Base-by-base conservation (phyloP, 2,329 filamentous ascomycete species). In the Bimuria novae-zelandiae region DNA sequence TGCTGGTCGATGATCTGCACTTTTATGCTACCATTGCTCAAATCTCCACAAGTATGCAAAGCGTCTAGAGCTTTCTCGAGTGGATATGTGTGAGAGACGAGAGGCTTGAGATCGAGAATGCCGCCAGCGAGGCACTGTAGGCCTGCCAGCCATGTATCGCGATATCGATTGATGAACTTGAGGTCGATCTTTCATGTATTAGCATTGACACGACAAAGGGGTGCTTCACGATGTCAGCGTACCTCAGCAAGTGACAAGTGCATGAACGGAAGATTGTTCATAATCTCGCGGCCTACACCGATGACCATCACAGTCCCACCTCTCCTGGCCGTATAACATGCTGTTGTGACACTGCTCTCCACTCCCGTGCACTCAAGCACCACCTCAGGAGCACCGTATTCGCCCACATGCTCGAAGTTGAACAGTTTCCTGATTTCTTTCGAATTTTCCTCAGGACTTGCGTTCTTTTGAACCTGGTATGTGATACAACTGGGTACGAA, bases 161-260 rank as follows among this genome's bases (percentile, higher is more conserved):
- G 78, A 66, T 89, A 89, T 7, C 87, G 79, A 68, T 89, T 89
- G 66, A 89, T 89, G 72, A 89, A 89, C 32, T 81, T 83, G 22
- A 89, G 75, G 60, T 88, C 79, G 57, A 89, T 87, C 82, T 85
- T 27, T 12, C 5, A 6, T 16, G 19, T 43, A 11, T 58, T 8
- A 57, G 46, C 7, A 21, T 4, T 3, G 4, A 23, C 3, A 37
- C 3, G 3, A 16, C n/a, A 6, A 39, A 22, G 7, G 4, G 14
- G n/a, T 12, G 4, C 16, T 14, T n/a, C 42, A 43, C 21, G 11
- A 45, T n/a, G 29, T 4, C 2, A 17, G 52, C 62, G 11, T 62
- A 82, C 80, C 76, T 87, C 84, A 3, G 82, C 81, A 32, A 87
- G 67, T 3, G 82, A 85, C 17, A 87, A 62, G 64, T 87, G 84